Conservation (phyloP, 1,284 basidiomycete genomes). For the Neonothopanus nambi region DNA sequence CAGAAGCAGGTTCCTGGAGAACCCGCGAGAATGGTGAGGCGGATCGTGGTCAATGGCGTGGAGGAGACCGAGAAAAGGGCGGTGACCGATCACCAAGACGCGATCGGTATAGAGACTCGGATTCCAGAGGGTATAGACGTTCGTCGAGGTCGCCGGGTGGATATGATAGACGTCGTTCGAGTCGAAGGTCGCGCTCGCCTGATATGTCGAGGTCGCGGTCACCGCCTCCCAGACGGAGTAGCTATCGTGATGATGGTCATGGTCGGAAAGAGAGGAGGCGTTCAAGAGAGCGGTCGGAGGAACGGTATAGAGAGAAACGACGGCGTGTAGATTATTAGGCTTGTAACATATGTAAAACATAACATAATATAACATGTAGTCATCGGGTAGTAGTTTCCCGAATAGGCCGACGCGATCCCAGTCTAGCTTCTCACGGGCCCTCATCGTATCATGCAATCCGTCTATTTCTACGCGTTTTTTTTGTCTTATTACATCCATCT, state of each 20-base stretch:
- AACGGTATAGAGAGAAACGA: slow-evolving; percentile 38
- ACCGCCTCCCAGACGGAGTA: slow-evolving; percentile 25
- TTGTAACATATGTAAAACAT: too few species aligned
- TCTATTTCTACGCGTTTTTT: too few species aligned
- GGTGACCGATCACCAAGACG: slow-evolving; percentile 13
- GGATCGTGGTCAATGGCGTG: slow-evolving; percentile 3
- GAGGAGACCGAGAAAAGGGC: slow-evolving; percentile 20
- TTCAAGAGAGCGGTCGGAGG: slow-evolving; percentile 44
- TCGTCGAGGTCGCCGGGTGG: slow-evolving; percentile 4
- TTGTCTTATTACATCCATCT: too few species aligned
- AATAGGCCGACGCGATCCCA: too few species aligned
- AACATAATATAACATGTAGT: too few species aligned
- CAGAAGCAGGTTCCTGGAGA: slow-evolving; percentile 42
- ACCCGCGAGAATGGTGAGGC: slow-evolving; percentile 34
- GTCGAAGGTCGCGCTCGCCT: slow-evolving; percentile 22
- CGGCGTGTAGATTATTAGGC: slow-evolving; percentile 33
- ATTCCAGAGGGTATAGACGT: not conserved
- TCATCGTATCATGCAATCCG: too few species aligned
- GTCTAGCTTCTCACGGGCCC: too few species aligned
- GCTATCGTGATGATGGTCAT: slow-evolving; percentile 23
- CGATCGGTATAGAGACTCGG: slow-evolving; percentile 16
- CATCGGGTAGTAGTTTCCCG: too few species aligned
- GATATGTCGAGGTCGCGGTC: slow-evolving; percentile 32
- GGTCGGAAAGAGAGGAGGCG: slow-evolving; percentile 36
- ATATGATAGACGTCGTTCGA: slow-evolving; percentile 15